A percentile compares a stretch with the other conserved stretches of the same genome.
phyloP scores from a whole-genome alignment of 768 basidiomycete genomes.

The Calocybe indica region DNA sequence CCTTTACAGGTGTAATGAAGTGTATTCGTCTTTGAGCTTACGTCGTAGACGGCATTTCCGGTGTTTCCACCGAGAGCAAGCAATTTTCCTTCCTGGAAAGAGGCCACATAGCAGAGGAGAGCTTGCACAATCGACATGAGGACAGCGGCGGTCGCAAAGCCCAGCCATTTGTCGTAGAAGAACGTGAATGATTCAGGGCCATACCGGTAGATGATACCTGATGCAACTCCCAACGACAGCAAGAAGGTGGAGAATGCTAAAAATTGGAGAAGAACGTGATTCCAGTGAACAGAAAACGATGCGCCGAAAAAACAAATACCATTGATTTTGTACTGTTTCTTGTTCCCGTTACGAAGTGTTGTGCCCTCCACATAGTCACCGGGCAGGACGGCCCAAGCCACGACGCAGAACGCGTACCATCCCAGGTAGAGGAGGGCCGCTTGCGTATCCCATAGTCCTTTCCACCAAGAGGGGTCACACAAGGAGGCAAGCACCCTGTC shows the following conservation, averaged over 20 bases:
- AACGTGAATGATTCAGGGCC: conserved; percentile 84
- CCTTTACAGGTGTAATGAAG: not conserved
- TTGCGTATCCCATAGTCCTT: conserved; percentile 74
- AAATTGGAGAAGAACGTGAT: not conserved
- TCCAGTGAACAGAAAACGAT: not conserved
- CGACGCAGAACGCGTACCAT: conserved; percentile 89
- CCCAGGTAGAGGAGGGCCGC: conserved; percentile 71
- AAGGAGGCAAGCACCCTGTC: conserved; percentile 41
- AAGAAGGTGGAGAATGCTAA: conserved; percentile 88
- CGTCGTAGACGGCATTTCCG: conserved; percentile 86
- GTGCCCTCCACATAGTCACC: conserved; percentile 68
- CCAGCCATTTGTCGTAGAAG: conserved; percentile 88
- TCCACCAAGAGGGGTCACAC: conserved; percentile 56
- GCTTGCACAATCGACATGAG: conserved; percentile 77
- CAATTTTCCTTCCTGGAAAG: conserved; percentile 64
- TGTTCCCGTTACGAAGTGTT: conserved; percentile 66
- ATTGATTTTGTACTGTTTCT: conserved; percentile 90
- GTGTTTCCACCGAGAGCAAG: conserved; percentile 92
- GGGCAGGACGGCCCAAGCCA: conserved; percentile 76
- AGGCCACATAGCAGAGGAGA: conserved; percentile 59
- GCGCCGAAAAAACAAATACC: conserved; percentile 40
- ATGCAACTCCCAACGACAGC: conserved; percentile 67
- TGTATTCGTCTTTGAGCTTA: conserved; percentile 30
- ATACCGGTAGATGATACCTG: conserved; percentile 62
- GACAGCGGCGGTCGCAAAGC: conserved; percentile 78